Percentiles rank a stretch among this genome's conserved stretches.
These are phyloP conservation scores for Plectosphaerella cucumerina DNA, from an alignment of 2,329 filamentous ascomycete species.

Conservation along the genomic window DNA sequence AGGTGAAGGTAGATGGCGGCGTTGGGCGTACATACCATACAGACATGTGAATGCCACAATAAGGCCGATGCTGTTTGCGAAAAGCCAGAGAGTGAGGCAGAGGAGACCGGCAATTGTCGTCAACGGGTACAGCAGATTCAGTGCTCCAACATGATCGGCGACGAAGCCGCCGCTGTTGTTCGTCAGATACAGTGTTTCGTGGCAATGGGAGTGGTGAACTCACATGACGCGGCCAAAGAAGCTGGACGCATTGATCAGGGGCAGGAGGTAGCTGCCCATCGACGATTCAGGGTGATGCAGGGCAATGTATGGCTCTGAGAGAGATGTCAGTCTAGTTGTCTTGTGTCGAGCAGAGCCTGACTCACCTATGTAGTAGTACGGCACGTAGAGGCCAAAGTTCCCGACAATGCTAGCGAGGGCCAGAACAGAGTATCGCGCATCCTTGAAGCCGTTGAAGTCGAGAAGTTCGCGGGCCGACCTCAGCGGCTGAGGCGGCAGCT, in stretches of 20 bases:
- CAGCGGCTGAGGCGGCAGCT: conserved; percentile 17
- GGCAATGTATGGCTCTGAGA: conserved; percentile 38
- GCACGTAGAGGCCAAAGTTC: conserved; percentile 21
- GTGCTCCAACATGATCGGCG: conserved; percentile 6
- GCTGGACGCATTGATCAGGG: conserved; percentile 39
- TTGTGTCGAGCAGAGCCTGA: not conserved
- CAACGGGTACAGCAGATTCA: conserved; percentile 10
- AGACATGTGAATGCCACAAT: conserved; percentile 3
- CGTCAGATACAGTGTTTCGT: not conserved
- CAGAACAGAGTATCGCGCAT: conserved; percentile 5
- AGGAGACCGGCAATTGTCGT: conserved; percentile 5
- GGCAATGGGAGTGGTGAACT: not conserved
- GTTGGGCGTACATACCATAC: not conserved
- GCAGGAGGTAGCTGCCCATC: conserved; percentile 35
- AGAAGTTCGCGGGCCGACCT: conserved; percentile 2
- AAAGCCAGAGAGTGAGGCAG: conserved; percentile 7
- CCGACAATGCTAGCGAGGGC: conserved; percentile 13
- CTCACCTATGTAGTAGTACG: conserved; percentile 29
- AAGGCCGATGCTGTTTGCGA: conserved; percentile 2
- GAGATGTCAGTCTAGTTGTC: conserved; percentile 33
- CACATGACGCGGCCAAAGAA: conserved; percentile 36
- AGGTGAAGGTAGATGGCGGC: not conserved
- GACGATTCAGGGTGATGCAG: conserved; percentile 28
- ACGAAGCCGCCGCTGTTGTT: conserved; percentile 4
- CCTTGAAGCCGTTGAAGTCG: conserved; percentile 7